phyloP scores from a whole-genome alignment of 805 yeast genomes.

The Candida piceae region DNA sequence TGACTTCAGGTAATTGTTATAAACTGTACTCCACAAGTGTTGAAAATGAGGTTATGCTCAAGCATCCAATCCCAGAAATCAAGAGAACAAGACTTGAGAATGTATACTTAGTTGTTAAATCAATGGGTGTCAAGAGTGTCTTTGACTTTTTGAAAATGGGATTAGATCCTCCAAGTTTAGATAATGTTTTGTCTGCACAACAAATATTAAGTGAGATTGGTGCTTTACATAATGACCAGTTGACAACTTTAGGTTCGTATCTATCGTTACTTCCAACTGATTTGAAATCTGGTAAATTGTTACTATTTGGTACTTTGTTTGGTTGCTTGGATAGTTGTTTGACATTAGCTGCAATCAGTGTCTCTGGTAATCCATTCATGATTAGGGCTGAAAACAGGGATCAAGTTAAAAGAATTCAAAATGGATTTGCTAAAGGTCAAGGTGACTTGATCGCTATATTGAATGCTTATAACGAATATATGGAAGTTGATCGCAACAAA shows the following conservation, averaged over 20 bases:
- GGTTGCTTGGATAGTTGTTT: slow-evolving; percentile 75
- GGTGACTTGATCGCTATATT: slow-evolving; percentile 77
- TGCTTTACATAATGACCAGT: slow-evolving; percentile 45
- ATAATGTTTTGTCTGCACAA: slow-evolving; percentile 47
- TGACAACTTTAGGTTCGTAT: slow-evolving; percentile 77
- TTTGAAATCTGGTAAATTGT: slow-evolving; percentile 74
- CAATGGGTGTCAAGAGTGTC: slow-evolving; percentile 81
- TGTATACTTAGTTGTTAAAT: slow-evolving; percentile 73
- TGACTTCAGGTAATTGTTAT: slow-evolving; percentile 74
- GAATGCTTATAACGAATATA: slow-evolving; percentile 54
- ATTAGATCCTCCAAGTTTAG: slow-evolving; percentile 69
- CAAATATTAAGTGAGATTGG: slow-evolving; percentile 63
- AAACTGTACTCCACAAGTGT: slow-evolving; percentile 68
- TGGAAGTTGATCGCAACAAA: slow-evolving; percentile 23
- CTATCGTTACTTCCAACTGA: slow-evolving; percentile 83
- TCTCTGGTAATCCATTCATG: slow-evolving; percentile 71
- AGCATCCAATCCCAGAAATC: slow-evolving; percentile 85
- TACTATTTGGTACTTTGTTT: slow-evolving; percentile 75
- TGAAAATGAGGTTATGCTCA: slow-evolving; percentile 50
- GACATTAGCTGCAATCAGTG: slow-evolving; percentile 73
- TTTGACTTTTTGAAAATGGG: slow-evolving; percentile 66
- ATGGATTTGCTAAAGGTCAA: slow-evolving; percentile 39
- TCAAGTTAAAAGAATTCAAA: slow-evolving; percentile 45
- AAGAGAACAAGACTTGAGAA: slow-evolving; percentile 79
- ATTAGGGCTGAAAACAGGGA: slow-evolving; percentile 60